Conservation (phyloP, 352 stramenopile genomes). For the Globisporangium lucens region DNA sequence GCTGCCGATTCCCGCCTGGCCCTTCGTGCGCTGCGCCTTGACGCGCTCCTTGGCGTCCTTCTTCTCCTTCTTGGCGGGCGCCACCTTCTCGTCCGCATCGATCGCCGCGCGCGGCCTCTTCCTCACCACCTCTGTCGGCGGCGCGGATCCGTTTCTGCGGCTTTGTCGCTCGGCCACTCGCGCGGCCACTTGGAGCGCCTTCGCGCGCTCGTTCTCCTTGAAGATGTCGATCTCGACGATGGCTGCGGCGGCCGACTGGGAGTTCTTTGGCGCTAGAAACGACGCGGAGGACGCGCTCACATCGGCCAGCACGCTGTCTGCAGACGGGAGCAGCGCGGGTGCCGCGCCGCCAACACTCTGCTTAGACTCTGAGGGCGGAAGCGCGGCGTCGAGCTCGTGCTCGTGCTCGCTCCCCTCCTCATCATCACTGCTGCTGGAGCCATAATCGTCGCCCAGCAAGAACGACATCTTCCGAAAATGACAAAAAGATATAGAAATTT, state of each 20-base stretch:
- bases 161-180: background rate
- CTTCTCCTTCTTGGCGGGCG: slow-evolving; percentile 32
- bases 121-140: background rate
- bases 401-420: slow-evolving; percentile 14
- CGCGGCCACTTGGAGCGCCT: background rate
- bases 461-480: slow-evolving; percentile 36
- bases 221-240: slow-evolving; percentile 34
- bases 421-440: slow-evolving; percentile 23
- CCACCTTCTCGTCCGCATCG: background rate
- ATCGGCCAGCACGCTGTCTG: slow-evolving; percentile 40
- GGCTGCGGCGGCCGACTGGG: slow-evolving; percentile 9
- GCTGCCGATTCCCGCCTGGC: slow-evolving; percentile 74
- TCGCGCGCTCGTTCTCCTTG: slow-evolving; percentile 21
- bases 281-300: slow-evolving; percentile 32
- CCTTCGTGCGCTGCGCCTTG: slow-evolving; percentile 63
- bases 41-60: slow-evolving; percentile 65
- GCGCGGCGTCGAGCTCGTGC: background rate
- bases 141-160: background rate
- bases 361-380: background rate
- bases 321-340: slow-evolving; percentile 27
- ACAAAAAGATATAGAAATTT: too few species aligned
- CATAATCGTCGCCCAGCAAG: slow-evolving; percentile 47
- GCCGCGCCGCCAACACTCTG: background rate
- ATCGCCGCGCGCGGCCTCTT: background rate
- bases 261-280: slow-evolving; percentile 32